Conservation (phyloP, 2,329 filamentous ascomycete species). For the Fusarium pseudocircinatum region DNA sequence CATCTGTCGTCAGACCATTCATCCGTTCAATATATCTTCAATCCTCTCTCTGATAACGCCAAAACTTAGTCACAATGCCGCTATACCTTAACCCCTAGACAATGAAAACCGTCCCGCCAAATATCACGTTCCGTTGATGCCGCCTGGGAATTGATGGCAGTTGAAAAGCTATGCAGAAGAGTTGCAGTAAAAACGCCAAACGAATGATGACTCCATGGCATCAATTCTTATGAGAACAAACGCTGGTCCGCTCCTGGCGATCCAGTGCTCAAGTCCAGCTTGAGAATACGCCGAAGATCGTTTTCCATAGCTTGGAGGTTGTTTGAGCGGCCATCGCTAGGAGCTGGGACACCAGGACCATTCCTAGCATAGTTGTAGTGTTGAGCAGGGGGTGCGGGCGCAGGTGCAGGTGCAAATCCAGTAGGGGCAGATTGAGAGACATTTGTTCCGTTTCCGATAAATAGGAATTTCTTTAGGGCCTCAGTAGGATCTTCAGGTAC, state of each 20-base stretch:
- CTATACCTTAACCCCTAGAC: slow-evolving; percentile 3
- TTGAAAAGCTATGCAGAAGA: slow-evolving; percentile 40
- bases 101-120: slow-evolving; percentile 24
- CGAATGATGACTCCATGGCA: slow-evolving; percentile 22
- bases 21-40: slow-evolving; percentile 31
- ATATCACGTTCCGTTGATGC: slow-evolving; percentile 34
- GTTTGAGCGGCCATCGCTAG: slow-evolving; percentile 23
- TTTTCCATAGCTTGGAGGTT: slow-evolving; percentile 62
- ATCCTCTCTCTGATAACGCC: slow-evolving; percentile 32
- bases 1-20: not conserved
- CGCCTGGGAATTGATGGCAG: slow-evolving; percentile 33
- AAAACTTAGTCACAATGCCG: slow-evolving; percentile 33
- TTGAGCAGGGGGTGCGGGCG: slow-evolving; percentile 28
- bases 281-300: slow-evolving; percentile 63
- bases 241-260: slow-evolving; percentile 36
- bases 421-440: slow-evolving; percentile 21
- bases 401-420: slow-evolving; percentile 33
- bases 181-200: slow-evolving; percentile 30
- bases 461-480: slow-evolving; percentile 67
- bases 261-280: slow-evolving; percentile 50
- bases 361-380: slow-evolving; percentile 14
- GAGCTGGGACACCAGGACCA: not conserved
- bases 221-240: slow-evolving; percentile 40
- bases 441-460: slow-evolving; percentile 51
- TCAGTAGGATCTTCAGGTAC: slow-evolving; percentile 53